Evolutionary conservation across 306 rosid genomes (phyloP).

Genomic region (Abrus precatorius): DNA sequence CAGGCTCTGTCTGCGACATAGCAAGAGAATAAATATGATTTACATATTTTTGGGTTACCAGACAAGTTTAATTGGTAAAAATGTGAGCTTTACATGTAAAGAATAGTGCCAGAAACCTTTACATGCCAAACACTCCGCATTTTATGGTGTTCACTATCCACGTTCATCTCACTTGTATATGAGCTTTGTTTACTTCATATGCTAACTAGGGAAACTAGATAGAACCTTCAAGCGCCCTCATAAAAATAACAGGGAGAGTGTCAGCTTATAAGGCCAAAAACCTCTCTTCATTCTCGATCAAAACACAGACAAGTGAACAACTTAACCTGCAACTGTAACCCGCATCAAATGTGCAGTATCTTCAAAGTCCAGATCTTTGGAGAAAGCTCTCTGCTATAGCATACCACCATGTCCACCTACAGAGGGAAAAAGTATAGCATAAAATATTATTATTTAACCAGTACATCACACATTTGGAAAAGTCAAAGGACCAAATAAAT

Average conservation of each 20-base stretch:
- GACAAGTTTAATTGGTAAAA: not conserved
- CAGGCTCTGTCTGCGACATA: not conserved
- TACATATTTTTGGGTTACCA: not conserved
- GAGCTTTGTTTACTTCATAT: conserved; percentile 16
- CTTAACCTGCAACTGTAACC: conserved; percentile 2
- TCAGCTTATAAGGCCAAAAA: not conserved
- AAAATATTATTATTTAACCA: conserved; percentile 2
- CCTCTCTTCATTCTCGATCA: conserved; percentile 22
- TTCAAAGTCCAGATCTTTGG: conserved; percentile 9
- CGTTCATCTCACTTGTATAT: conserved; percentile 13
- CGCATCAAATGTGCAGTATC: not conserved
- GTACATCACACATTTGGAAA: conserved; percentile 7
- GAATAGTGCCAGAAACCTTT: not conserved
- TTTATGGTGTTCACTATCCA: not conserved
- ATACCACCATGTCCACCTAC: conserved; percentile 3
- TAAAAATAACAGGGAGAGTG: conserved; percentile 6
- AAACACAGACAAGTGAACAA: conserved; percentile 21
- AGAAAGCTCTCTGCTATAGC: not conserved
- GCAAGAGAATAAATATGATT: conserved; percentile 9
- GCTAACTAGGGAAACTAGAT: conserved; percentile 3
- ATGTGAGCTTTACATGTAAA: not conserved
- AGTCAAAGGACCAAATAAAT: conserved; percentile 11
- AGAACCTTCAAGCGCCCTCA: conserved; percentile 28
- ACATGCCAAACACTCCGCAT: not conserved
- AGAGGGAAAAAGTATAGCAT: not conserved